Base-by-base conservation (phyloP, 2,329 filamentous ascomycete genomes). In the Rhexocercosporidium sp. region DNA sequence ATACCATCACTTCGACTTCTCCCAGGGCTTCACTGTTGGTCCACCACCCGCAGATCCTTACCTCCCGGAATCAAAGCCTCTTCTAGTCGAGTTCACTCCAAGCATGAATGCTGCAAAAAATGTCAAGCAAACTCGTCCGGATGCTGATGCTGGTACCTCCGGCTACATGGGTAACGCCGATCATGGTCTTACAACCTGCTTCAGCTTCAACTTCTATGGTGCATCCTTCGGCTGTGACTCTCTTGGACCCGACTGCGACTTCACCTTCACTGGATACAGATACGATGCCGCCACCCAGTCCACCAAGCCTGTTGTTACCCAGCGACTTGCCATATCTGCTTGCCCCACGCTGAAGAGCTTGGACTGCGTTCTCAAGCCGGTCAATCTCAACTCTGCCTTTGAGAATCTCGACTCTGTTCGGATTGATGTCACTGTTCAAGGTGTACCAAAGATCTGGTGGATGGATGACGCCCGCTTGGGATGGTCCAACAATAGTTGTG, bases 401-500 rank as follows among this genome's bases (percentile, higher is more conserved):
- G 60, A 67, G 37, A 75, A 80, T 49, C 71, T 82, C 46, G 79
- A 75, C 62, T 78, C 79, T 2, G 67, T 85, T 71, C 77, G 77
- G 9, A 75, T 84, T 49, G 78, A 79, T n/a, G 73, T 80, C 14
- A 79, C 77, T n/a, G 77, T 77, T n/a, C 73, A 74, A n/a, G 75
- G 73, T 3, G 65, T 78, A 39, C 73, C 78, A n/a, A 77, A 75
- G 65, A 76, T 75, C 11, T 84, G 82, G 82, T 85, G 81, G 81
- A 79, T 79, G 59, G 82, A 84, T 70, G 80, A 84, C 70, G 64
- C 84, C 29, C 67, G 75, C 5, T 71, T 84, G 66, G 77, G 79
- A 7, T 84, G 82, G 82, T 79, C 75, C 39, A 75, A 84, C 71
- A 79, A 80, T 64, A 76, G 71, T 53, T 84, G 82, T 69, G 68